Conservation (phyloP, 805 yeast genomes). For the Pichia sporocuriosa region DNA sequence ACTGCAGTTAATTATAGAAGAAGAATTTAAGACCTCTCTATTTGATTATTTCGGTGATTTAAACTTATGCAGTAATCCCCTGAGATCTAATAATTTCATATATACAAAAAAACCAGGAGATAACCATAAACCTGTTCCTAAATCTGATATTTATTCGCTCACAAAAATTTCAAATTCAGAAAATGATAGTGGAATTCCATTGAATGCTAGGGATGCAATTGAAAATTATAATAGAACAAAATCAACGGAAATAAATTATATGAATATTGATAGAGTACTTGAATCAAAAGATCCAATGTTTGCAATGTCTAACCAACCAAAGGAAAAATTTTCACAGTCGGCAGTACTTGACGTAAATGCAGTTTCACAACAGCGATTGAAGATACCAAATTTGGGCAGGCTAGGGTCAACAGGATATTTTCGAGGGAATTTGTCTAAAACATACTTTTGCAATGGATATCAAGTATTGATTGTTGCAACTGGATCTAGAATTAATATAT, state of each 20-base stretch:
- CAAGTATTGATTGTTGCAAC: slow-evolving; percentile 1
- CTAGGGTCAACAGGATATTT: not conserved
- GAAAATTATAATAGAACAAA: not conserved
- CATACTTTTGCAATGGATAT: not conserved
- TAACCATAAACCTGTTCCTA: not conserved
- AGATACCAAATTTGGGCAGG: not conserved
- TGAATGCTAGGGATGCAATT: slow-evolving; percentile 3
- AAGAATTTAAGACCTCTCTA: no score
- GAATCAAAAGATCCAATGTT: slow-evolving; percentile 6
- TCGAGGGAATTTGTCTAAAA: slow-evolving; percentile 3
- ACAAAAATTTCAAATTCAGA: not conserved
- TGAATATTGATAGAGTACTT: not conserved
- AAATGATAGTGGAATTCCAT: not conserved
- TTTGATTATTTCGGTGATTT: no score
- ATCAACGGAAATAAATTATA: not conserved
- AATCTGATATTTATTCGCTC: not conserved
- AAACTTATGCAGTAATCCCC: not conserved
- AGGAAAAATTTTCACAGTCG: not conserved
- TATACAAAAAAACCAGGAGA: not conserved
- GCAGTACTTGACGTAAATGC: not conserved
- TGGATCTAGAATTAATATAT: not conserved
- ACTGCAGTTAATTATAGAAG: not conserved
- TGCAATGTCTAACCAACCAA: slow-evolving; percentile 4
- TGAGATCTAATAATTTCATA: not conserved
- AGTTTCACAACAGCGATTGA: not conserved